These are phyloP conservation scores for Leptodermis oblonga DNA, from an alignment of 257 asterid species.

Conservation along the genomic window DNA sequence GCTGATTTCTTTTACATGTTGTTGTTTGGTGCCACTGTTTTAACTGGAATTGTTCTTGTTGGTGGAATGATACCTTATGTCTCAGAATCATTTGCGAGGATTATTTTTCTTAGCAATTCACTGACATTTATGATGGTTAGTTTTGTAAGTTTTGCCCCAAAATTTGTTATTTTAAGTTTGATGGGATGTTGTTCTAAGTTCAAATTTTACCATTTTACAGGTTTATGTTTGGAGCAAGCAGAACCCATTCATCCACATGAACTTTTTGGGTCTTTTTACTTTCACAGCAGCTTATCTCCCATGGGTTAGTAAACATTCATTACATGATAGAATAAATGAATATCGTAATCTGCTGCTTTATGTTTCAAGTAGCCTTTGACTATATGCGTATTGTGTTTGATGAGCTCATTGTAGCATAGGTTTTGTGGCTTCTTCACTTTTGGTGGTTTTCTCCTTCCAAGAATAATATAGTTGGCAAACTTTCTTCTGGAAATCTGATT, in stretches of 20 bases:
- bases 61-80: conserved; percentile 99
- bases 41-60: conserved; percentile 84
- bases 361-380: neutral
- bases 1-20: conserved; percentile 98
- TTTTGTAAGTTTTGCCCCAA: conserved; percentile 13
- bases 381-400: neutral
- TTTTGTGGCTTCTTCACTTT: neutral
- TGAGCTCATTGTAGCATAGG: neutral
- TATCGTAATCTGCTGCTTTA: neutral
- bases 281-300: conserved; percentile 99
- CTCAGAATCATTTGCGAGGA: conserved; percentile 88
- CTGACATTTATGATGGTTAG: conserved; percentile 99
- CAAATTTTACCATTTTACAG: conserved; percentile 31
- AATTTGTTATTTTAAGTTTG: neutral
- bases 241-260: conserved; percentile 96
- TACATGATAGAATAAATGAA: neutral
- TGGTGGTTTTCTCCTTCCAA: neutral
- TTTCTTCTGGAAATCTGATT: neutral
- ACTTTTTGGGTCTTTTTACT: conserved; percentile 95
- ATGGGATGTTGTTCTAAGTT: conserved; percentile 5
- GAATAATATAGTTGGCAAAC: neutral
- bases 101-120: conserved; percentile 97
- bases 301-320: conserved; percentile 59
- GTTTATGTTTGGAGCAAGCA: conserved; percentile 99
- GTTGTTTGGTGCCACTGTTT: conserved; percentile 85